Evolutionary conservation across 2,329 filamentous ascomycete species (phyloP).

Genomic region (Tolypocladium sp.): DNA sequence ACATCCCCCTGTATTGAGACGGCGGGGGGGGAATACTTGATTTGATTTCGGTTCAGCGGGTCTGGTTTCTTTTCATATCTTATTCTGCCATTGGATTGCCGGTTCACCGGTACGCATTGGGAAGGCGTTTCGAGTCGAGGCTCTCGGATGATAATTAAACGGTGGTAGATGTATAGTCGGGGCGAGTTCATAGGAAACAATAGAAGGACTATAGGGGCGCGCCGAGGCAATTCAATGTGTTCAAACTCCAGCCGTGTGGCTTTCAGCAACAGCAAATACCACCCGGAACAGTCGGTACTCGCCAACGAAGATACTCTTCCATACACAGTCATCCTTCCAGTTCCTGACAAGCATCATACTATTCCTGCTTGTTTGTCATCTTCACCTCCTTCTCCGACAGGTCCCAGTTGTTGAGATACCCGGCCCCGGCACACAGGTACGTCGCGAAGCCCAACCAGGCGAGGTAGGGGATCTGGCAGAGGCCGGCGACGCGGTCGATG

Average conservation of each 20-base stretch:
- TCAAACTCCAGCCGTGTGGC: neutral
- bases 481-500: conserved; percentile 64
- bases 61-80: conserved; percentile 2
- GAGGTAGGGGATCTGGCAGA: conserved; percentile 71
- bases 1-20: conserved; percentile 43
- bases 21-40: neutral
- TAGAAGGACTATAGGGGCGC: neutral
- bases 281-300: no score
- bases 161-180: neutral
- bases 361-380: conserved; percentile 10
- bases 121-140: neutral
- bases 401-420: conserved; percentile 61
- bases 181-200: neutral
- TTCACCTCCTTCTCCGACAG: conserved; percentile 27
- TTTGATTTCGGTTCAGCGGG: neutral
- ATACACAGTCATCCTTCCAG: neutral
- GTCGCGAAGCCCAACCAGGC: conserved; percentile 82
- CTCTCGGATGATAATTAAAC: neutral
- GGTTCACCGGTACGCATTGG: neutral
- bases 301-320: no score
- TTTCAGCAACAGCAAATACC: no score
- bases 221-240: neutral
- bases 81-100: conserved; percentile 7
- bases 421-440: conserved; percentile 66
- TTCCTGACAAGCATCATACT: neutral